These are phyloP conservation scores for Erythrophleum ivorense DNA, from an alignment of 331 rosid genomes.

Conservation along the genomic window DNA sequence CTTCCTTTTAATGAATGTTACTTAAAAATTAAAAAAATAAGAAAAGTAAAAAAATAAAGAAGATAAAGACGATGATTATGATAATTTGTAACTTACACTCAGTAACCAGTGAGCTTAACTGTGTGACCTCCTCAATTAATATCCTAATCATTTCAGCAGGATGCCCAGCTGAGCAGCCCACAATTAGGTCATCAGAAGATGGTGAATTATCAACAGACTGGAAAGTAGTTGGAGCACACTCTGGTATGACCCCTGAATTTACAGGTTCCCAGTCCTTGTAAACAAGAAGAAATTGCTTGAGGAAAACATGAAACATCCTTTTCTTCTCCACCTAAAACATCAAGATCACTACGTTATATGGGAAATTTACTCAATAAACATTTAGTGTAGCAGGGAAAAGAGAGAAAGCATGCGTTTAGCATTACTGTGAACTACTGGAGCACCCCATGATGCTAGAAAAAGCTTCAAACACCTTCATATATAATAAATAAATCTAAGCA, in stretches of 20 bases:
- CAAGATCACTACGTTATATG: conserved; percentile 25
- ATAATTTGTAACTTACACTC: conserved; percentile 73
- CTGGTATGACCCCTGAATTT: conserved; percentile 63
- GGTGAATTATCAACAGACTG: conserved; percentile 52
- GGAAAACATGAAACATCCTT: conserved; percentile 85
- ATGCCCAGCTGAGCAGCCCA: conserved; percentile 94
- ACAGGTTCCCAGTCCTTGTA: conserved; percentile 89
- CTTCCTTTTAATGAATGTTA: conserved; percentile 30
- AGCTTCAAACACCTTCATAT: conserved; percentile 27
- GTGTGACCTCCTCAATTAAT: conserved; percentile 77
- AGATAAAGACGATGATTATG: conserved; percentile 24
- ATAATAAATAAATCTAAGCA: conserved; percentile 36
- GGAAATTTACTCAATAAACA: conserved; percentile 25
- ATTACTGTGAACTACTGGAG: conserved; percentile 17
- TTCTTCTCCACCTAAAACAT: conserved; percentile 77
- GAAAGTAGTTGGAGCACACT: conserved; percentile 54
- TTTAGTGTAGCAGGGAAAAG: conserved; percentile 10
- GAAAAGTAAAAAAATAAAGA: not conserved
- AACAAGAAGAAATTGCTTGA: conserved; percentile 81
- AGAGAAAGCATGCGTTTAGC: conserved; percentile 14
- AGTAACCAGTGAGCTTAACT: conserved; percentile 64
- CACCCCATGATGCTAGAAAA: conserved; percentile 34
- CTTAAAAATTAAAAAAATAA: not conserved
- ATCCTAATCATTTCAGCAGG: conserved; percentile 83
- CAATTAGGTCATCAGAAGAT: conserved; percentile 59